Base-by-base conservation (phyloP, 2,329 filamentous ascomycete genomes). In the Colletotrichum sojae region DNA sequence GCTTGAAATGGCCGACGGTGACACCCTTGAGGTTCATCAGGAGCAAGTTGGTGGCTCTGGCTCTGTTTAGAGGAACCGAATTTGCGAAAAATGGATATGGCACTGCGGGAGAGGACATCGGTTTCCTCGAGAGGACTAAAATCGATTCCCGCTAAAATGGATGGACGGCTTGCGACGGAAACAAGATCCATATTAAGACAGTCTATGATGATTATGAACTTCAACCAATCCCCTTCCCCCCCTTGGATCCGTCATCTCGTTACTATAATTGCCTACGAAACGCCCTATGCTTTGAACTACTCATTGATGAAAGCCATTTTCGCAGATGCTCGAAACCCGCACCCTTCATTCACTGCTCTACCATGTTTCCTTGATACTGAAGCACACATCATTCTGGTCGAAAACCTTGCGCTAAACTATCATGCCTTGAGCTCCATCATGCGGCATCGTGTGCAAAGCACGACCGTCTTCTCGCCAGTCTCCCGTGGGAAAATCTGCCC, bases 1-100 rank as follows among this genome's bases (percentile, higher is more conserved):
- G 96, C 91, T 98, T 63, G 96, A 98, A 71, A 99, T 99, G 96
- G 86, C 90, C 73, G 96, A 99, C 75, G 95, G 96, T 43, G 96
- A 99, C 77, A 97, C 94, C 1, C 90, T 99, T 27, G 96, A 99
- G 78, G 96, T 99, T 27, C 95, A 98, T 80, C 96, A 98, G 81
- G 96, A 99, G 81, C 96, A 99, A 84, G 96, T 98, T 71, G 96
- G 96, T 70, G 95, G 95, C 16, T 66, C 55, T 70, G 95, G 95
- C 16, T 66, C 55, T 70, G 18, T 46, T 45, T 72, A 66, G 53
- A 27, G 10, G 27, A 36, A 15, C 6, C 10, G 46, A 36, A 49
- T 20, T 16, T 13, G 22, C 45, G 12, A 36, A 8, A 40, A 55
- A 52, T 20, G 20, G 25, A 36, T 48, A 55, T 36, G 40, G 46